Evolutionary conservation across 2,329 filamentous ascomycete genomes (phyloP).

Genomic region (Cercospora sojina): DNA sequence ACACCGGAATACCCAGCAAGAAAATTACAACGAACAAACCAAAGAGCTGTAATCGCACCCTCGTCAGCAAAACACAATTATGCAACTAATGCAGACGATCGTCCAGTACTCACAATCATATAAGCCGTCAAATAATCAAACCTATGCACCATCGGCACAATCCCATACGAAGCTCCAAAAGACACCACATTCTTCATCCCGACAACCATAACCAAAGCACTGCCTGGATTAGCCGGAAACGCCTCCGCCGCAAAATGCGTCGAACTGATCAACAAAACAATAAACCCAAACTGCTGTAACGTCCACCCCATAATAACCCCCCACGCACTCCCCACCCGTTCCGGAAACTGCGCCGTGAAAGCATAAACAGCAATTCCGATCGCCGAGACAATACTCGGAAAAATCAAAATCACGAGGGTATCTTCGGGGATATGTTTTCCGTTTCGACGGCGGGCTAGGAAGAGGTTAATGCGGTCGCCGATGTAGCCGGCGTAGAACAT

Average conservation of each 20-base stretch:
- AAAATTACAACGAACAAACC: slow-evolving; percentile 2
- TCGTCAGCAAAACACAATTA: neutral
- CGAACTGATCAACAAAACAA: slow-evolving; percentile 34
- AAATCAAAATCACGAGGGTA: slow-evolving; percentile 37
- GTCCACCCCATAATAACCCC: slow-evolving; percentile 35
- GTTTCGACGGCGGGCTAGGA: slow-evolving; percentile 36
- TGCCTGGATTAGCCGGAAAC: slow-evolving; percentile 34
- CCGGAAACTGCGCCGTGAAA: slow-evolving; percentile 32
- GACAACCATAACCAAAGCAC: slow-evolving; percentile 39
- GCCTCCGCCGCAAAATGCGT: slow-evolving; percentile 37
- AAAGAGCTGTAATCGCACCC: neutral
- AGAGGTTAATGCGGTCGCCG: slow-evolving; percentile 32
- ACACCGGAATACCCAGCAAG: slow-evolving; percentile 4
- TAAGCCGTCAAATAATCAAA: slow-evolving; percentile 30
- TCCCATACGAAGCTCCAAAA: slow-evolving; percentile 37
- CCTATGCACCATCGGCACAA: slow-evolving; percentile 37
- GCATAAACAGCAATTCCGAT: slow-evolving; percentile 38
- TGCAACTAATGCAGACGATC: neutral
- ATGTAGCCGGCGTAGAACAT: slow-evolving; percentile 33
- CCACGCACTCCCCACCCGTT: slow-evolving; percentile 24
- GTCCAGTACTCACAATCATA: slow-evolving; percentile 20
- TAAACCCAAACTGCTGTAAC: slow-evolving; percentile 30
- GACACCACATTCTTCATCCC: slow-evolving; percentile 40
- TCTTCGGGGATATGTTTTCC: slow-evolving; percentile 42
- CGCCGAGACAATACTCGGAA: slow-evolving; percentile 37